Conservation (phyloP, 2,329 filamentous ascomycete genomes). For the Aureobasidium sp. region DNA sequence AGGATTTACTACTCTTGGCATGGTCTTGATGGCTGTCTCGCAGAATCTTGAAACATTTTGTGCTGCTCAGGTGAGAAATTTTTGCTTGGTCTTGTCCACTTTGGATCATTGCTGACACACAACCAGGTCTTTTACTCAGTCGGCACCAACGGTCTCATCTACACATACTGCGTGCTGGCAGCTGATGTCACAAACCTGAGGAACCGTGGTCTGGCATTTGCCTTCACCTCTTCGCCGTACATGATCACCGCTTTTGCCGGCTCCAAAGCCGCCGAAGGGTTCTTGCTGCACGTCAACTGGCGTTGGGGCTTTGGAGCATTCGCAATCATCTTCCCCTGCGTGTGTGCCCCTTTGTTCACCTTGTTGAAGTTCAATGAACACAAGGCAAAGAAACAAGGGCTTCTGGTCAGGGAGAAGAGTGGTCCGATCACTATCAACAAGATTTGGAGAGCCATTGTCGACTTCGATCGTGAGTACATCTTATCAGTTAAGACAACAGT, state of each 20-base stretch:
- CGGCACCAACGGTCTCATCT: conserved; percentile 45
- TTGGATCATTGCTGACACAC: conserved; percentile 11
- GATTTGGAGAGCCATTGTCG: conserved; percentile 47
- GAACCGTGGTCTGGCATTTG: conserved; percentile 58
- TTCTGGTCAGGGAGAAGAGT: conserved; percentile 39
- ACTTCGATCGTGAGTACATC: conserved; percentile 51
- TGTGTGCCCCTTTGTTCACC: conserved; percentile 54
- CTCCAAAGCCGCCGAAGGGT: conserved; percentile 24
- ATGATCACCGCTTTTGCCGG: conserved; percentile 55
- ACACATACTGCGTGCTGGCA: conserved; percentile 56
- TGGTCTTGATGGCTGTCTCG: conserved; percentile 61
- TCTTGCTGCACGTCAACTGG: conserved; percentile 36
- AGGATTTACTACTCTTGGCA: conserved; percentile 44
- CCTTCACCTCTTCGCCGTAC: conserved; percentile 57
- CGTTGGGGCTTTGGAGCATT: conserved; percentile 64
- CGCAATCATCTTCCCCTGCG: conserved; percentile 55
- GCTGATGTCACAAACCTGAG: conserved; percentile 59
- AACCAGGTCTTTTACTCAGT: conserved; percentile 56
- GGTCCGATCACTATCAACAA: conserved; percentile 43
- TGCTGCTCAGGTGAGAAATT: conserved; percentile 42
- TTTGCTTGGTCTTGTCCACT: no score
- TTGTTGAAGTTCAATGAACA: conserved; percentile 53
- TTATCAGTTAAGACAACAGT: neutral
- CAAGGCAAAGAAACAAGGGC: conserved; percentile 52
- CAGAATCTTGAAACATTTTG: conserved; percentile 54